Evolutionary conservation across 2,329 filamentous ascomycete genomes (phyloP), one percentile per base, ranked within the genome.

Genomic region (Fusarium siculi): DNA sequence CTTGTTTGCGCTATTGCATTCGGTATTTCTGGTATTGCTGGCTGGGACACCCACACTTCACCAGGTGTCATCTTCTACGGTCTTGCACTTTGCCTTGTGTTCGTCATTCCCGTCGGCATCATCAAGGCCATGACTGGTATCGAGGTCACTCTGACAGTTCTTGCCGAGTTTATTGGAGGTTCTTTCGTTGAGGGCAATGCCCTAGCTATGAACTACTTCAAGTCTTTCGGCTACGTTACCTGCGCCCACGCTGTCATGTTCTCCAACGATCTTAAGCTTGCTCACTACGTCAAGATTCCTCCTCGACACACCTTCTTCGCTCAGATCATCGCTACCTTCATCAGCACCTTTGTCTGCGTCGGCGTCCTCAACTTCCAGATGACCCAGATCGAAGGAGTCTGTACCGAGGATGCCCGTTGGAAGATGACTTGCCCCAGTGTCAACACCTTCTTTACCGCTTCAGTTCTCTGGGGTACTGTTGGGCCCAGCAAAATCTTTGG

Each of bases 281-380:
- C 85, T 14, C 85, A 87, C 70, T 90, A 90, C 78, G 85, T 88
- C 81, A 90, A 90, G 81, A 89, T 91, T 23, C 88, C 89, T 9
- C 89, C 89, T 1, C 85, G 87, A 16, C 85, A 89, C 36, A 88
- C 89, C 7, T 91, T 91, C 73, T 80, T 83, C 28, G 88, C 88
- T 2, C 89, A 91, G 79, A 87, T 91, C 76, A 81, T 87, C 15
- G 88, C 88, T 39, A 91, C 87, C 5, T 81, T 90, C 25, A 79
- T 88, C 25, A 87, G 85, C 53, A 87, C 85, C 3, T 81, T 89
- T 50, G 84, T 88, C 46, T 86, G 84, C 68, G 84, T 85, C 7
- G 86, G 84, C 19, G 84, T 88, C 2, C 78, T 86, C 56, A 84
- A 85, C 69, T 86, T 85, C 76, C 86, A 87, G 76, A 83, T 88